Percentiles rank a stretch among this genome's conserved stretches.
phyloP scores from a whole-genome alignment of 148 eudicot genomes.

The Vaccinium vitisidaea region DNA sequence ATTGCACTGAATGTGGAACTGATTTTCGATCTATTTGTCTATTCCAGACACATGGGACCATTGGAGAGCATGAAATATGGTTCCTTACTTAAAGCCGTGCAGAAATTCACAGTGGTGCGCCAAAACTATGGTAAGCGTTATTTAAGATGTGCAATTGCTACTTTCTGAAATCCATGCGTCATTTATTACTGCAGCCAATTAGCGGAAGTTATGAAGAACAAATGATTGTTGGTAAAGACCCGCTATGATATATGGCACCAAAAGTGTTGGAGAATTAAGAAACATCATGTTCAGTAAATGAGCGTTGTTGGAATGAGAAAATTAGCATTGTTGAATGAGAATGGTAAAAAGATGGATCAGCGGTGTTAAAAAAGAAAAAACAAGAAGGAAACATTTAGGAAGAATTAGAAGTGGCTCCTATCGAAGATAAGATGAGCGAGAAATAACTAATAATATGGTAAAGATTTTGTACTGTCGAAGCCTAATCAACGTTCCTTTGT shows the following conservation, averaged over 20 bases:
- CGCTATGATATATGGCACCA: not conserved
- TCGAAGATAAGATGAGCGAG: not conserved
- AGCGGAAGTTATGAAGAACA: not conserved
- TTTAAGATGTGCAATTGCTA: not conserved
- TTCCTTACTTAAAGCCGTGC: conserved; percentile 68
- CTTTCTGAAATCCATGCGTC: not conserved
- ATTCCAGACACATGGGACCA: conserved; percentile 81
- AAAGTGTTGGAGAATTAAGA: not conserved
- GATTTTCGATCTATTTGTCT: conserved; percentile 16
- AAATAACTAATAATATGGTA: not conserved
- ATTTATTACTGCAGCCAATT: not conserved
- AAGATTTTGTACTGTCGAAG: not conserved
- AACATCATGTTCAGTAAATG: not conserved
- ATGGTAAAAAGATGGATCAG: not conserved
- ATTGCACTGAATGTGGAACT: conserved; percentile 4
- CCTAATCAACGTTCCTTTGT: too few relatives aligned
- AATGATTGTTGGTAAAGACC: not conserved
- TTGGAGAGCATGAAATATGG: conserved; percentile 62
- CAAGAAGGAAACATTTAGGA: not conserved
- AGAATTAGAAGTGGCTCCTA: not conserved
- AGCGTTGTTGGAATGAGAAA: not conserved
- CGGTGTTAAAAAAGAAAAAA: not conserved
- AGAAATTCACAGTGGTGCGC: conserved; percentile 62
- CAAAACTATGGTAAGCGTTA: conserved; percentile 76
- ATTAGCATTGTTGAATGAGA: not conserved